phyloP scores from a whole-genome alignment of 768 basidiomycete genomes.

The Gautieria morchelliformis region DNA sequence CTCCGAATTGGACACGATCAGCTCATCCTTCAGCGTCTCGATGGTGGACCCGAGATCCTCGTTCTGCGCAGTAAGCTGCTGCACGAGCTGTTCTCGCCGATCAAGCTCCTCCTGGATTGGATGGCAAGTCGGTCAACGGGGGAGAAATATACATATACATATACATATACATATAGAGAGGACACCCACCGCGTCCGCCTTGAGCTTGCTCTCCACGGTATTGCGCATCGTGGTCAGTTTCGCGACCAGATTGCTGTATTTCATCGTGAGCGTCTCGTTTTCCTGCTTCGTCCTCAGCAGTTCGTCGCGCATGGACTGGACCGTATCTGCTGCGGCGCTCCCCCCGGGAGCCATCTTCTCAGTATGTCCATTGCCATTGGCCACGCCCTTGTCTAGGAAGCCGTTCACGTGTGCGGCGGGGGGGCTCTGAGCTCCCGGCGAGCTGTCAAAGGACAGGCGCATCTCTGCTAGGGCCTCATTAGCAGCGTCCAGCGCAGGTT shows the following conservation, averaged over 20 bases:
- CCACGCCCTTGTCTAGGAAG: background rate
- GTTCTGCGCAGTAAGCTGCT: slow-evolving; percentile 67
- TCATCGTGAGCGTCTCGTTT: slow-evolving; percentile 76
- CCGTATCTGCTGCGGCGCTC: slow-evolving; percentile 31
- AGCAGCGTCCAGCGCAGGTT: slow-evolving; percentile 10
- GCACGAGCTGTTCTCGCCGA: slow-evolving; percentile 76
- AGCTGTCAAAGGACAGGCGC: slow-evolving; percentile 12
- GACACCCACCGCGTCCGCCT: slow-evolving; percentile 85
- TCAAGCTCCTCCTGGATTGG: slow-evolving; percentile 96
- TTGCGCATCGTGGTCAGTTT: slow-evolving; percentile 92
- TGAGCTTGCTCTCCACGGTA: slow-evolving; percentile 86
- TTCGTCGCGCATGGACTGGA: slow-evolving; percentile 59
- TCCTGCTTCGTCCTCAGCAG: slow-evolving; percentile 70
- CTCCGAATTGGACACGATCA: slow-evolving; percentile 69
- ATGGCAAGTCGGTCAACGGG: too few relatives aligned
- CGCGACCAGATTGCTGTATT: slow-evolving; percentile 78
- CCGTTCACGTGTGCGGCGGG: background rate
- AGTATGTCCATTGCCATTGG: background rate
- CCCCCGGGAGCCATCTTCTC: background rate
- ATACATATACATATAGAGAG: background rate
- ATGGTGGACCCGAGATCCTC: slow-evolving; percentile 64
- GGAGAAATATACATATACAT: slow-evolving; percentile 13
- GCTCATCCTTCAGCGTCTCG: slow-evolving; percentile 72
- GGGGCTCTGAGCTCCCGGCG: slow-evolving; percentile 1
- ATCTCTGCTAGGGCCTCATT: slow-evolving; percentile 11